Evolutionary conservation across 1,284 basidiomycete species (phyloP).

Genomic region (Ceratobasidium theobromae): DNA sequence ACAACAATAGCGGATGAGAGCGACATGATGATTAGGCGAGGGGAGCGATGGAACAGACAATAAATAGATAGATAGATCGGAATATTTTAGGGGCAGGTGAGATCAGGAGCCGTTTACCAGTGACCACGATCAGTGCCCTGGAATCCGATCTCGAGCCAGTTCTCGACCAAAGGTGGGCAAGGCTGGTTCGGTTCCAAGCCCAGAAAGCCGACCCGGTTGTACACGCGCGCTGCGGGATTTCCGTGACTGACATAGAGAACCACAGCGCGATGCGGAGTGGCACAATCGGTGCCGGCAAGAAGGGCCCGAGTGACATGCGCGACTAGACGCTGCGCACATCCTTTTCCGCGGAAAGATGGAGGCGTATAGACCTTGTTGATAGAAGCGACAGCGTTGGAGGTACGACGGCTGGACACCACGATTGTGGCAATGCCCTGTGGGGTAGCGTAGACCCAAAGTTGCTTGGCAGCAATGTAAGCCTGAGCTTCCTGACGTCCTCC

Average conservation of each 20-base stretch:
- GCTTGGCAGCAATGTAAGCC: constrained; percentile 50
- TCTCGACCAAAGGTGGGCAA: constrained; percentile 45
- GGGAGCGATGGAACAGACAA: neutral
- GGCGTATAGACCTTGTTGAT: constrained; percentile 69
- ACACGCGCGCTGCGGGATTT: constrained; percentile 58
- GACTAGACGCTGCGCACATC: constrained; percentile 60
- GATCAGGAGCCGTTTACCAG: constrained; percentile 49
- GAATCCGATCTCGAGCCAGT: constrained; percentile 64
- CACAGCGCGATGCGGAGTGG: constrained; percentile 43
- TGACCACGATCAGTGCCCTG: constrained; percentile 58
- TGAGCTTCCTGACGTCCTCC: constrained; percentile 53
- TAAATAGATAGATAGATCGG: neutral
- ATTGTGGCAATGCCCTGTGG: constrained; percentile 56
- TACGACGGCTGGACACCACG: constrained; percentile 61
- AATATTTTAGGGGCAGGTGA: neutral
- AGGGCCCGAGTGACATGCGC: constrained; percentile 46
- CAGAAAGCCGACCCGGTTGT: constrained; percentile 60
- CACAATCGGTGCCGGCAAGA: constrained; percentile 41
- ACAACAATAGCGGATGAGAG: too few species aligned
- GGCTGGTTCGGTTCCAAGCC: constrained; percentile 46
- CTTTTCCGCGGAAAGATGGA: constrained; percentile 51
- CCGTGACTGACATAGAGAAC: constrained; percentile 58
- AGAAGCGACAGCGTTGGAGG: constrained; percentile 50
- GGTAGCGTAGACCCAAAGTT: constrained; percentile 64
- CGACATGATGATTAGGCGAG: neutral